Evolutionary conservation across 2,329 filamentous ascomycete genomes (phyloP).

Genomic region (Sporothrix dimorphospora): DNA sequence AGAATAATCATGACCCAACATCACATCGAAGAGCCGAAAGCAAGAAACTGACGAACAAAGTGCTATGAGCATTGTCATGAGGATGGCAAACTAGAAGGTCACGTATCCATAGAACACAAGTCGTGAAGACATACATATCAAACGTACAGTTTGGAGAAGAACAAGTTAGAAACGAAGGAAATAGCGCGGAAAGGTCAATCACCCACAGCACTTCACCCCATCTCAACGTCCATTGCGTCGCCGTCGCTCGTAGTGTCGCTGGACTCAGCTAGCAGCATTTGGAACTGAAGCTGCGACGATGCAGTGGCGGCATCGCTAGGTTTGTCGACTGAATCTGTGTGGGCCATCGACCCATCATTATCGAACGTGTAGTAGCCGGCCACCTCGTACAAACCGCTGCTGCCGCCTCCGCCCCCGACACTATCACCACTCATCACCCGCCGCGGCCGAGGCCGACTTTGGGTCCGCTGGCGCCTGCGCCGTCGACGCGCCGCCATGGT

Average conservation of each 20-base stretch:
- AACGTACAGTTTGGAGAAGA: background rate
- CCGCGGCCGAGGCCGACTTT: conserved; percentile 24
- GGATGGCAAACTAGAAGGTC: background rate
- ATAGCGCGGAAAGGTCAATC: too few relatives aligned
- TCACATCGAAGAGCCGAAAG: too few relatives aligned
- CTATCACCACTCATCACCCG: background rate
- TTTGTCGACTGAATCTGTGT: background rate
- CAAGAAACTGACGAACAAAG: background rate
- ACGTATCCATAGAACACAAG: too few relatives aligned
- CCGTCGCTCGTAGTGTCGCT: conserved; percentile 24
- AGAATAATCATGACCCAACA: too few relatives aligned
- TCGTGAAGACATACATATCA: too few relatives aligned
- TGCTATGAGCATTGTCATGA: background rate
- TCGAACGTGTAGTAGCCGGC: background rate
- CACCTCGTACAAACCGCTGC: background rate
- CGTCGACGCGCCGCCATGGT: background rate
- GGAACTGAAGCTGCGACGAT: conserved; percentile 2
- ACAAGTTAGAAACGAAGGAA: background rate
- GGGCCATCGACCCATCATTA: background rate
- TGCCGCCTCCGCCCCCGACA: background rate
- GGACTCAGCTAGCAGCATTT: conserved; percentile 7
- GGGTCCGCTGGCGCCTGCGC: conserved; percentile 25
- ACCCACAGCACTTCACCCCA: background rate
- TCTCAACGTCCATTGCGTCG: conserved; percentile 24
- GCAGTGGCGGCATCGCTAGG: background rate